phyloP scores from a whole-genome alignment of 805 yeast genomes.

The Saccharomycopsis microspora region DNA sequence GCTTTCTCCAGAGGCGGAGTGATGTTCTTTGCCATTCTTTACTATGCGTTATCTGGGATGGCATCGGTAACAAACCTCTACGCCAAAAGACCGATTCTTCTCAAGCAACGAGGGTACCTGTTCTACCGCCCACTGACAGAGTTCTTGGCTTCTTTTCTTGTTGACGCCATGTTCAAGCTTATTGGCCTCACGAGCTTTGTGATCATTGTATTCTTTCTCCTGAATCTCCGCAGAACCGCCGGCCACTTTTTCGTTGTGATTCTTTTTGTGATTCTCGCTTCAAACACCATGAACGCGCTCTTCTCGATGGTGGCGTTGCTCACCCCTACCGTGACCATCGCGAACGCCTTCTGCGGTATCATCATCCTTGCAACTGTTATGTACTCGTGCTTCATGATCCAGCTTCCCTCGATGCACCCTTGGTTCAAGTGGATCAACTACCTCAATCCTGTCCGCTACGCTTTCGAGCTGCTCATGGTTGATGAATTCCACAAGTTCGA shows the following conservation, averaged over 20 bases:
- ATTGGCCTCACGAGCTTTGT: conserved; percentile 33
- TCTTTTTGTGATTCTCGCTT: conserved; percentile 32
- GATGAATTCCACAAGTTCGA: conserved; percentile 51
- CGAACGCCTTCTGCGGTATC: conserved; percentile 51
- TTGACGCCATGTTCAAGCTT: conserved; percentile 54
- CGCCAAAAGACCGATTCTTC: conserved; percentile 46
- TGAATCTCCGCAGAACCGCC: conserved; percentile 35
- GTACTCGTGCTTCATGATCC: conserved; percentile 60
- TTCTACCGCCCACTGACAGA: conserved; percentile 69
- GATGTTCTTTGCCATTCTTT: conserved; percentile 47
- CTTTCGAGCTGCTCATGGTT: conserved; percentile 52
- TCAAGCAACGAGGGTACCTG: conserved; percentile 61
- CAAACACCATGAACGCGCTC: conserved; percentile 37
- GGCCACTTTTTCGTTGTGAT: conserved; percentile 44
- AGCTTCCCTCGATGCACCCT: conserved; percentile 47
- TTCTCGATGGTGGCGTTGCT: conserved; percentile 45
- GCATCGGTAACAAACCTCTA: conserved; percentile 32
- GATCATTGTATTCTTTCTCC: conserved; percentile 45
- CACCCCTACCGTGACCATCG: conserved; percentile 38
- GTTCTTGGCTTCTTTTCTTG: conserved; percentile 47
- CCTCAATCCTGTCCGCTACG: conserved; percentile 44
- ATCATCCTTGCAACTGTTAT: conserved; percentile 36
- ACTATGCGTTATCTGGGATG: conserved; percentile 36
- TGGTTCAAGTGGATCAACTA: conserved; percentile 65
- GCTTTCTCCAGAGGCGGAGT: conserved; percentile 58